These are phyloP conservation scores for Candida ponderosae DNA, from an alignment of 805 yeast genomes.

Conservation along the genomic window DNA sequence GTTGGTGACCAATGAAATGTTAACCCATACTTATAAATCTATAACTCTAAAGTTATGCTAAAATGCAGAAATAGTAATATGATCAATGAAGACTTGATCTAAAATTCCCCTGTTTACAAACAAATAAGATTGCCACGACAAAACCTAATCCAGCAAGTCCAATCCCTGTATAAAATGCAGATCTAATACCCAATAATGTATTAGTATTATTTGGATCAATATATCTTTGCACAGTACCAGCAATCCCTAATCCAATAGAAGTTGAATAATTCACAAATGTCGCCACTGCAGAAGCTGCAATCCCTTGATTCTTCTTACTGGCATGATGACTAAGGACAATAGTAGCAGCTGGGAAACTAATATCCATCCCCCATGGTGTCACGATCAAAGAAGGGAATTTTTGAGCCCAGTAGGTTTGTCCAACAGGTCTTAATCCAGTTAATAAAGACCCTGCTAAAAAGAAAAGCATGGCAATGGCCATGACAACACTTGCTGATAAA, in stretches of 20 bases:
- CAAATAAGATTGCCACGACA: no score
- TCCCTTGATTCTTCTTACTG: slow-evolving; percentile 54
- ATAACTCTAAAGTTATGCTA: no score
- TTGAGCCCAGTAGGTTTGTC: slow-evolving; percentile 48
- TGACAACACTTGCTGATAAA: slow-evolving; percentile 35
- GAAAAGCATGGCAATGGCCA: slow-evolving; percentile 36
- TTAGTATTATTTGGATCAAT: neutral
- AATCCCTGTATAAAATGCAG: no score
- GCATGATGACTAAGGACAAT: slow-evolving; percentile 44
- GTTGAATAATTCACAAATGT: slow-evolving; percentile 61
- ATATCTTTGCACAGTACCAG: slow-evolving; percentile 30
- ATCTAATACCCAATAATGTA: neutral
- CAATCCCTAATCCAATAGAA: slow-evolving; percentile 53
- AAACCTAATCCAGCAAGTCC: no score
- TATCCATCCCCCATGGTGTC: slow-evolving; percentile 60
- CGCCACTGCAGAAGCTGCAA: slow-evolving; percentile 57
- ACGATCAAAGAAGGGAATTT: slow-evolving; percentile 43
- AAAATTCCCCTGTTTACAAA: no score
- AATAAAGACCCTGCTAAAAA: slow-evolving; percentile 41
- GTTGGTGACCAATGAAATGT: no score
- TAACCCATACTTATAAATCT: no score
- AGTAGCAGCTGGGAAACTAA: slow-evolving; percentile 61
- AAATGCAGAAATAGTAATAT: no score
- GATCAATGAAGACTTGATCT: no score
- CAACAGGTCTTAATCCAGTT: slow-evolving; percentile 41